Percentiles rank a stretch among this genome's conserved stretches.
These are phyloP conservation scores for Hymenoscyphus fraxineus DNA, from an alignment of 2,329 filamentous ascomycete species.

Conservation along the genomic window DNA sequence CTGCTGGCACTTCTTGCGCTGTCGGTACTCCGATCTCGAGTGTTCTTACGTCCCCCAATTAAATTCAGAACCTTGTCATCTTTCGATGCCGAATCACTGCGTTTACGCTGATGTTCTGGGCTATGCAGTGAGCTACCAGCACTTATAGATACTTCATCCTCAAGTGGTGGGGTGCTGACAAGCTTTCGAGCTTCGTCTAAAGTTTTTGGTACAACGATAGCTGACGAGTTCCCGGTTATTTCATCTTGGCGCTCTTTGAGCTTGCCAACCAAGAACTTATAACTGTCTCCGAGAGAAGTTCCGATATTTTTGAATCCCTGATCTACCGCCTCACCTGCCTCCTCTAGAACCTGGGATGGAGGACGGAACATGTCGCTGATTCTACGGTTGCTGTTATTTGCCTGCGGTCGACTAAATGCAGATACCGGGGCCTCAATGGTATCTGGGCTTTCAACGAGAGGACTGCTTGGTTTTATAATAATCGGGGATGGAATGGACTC, in stretches of 20 bases:
- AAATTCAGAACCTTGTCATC: constrained; percentile 69
- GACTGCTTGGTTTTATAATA: constrained; percentile 23
- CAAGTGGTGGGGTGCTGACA: constrained; percentile 65
- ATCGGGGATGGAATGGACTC: constrained; percentile 33
- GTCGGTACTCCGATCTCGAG: constrained; percentile 72
- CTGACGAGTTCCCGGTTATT: constrained; percentile 43
- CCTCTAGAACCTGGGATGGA: constrained; percentile 69
- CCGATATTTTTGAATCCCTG: constrained; percentile 90
- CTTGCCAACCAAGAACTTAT: constrained; percentile 88
- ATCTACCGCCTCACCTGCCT: constrained; percentile 83
- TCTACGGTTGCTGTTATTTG: constrained; percentile 62
- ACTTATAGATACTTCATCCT: constrained; percentile 37
- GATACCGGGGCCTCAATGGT: constrained; percentile 34
- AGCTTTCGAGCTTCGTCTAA: constrained; percentile 89
- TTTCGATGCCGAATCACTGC: constrained; percentile 36
- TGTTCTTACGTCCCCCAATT: constrained; percentile 60
- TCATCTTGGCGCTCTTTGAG: constrained; percentile 66
- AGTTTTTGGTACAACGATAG: constrained; percentile 72
- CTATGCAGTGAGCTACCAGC: constrained; percentile 51
- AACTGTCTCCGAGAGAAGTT: constrained; percentile 83
- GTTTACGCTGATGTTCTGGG: constrained; percentile 29
- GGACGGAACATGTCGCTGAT: constrained; percentile 84
- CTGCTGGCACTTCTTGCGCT: constrained; percentile 62
- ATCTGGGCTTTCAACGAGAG: constrained; percentile 31
- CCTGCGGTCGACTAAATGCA: constrained; percentile 31